Percentiles rank a stretch among this genome's conserved stretches.
phyloP scores from a whole-genome alignment of 768 basidiomycete genomes.

The Trametes cingulata region DNA sequence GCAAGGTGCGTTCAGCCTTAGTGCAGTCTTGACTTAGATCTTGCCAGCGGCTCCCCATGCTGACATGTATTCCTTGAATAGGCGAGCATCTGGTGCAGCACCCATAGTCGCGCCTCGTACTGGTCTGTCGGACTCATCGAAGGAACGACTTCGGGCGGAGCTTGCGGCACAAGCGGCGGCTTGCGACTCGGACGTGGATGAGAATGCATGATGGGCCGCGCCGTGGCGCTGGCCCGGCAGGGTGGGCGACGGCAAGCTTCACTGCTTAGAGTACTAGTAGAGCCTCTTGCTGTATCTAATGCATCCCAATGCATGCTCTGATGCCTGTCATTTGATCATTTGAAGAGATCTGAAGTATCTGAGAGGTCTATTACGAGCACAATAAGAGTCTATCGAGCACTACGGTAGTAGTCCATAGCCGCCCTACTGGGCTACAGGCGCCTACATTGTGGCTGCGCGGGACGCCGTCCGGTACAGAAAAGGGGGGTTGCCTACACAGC shows the following conservation, averaged over 20 bases:
- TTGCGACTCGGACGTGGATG: neutral
- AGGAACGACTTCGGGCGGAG: neutral
- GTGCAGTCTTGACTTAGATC: no score
- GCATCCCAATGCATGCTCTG: no score
- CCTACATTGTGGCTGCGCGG: neutral
- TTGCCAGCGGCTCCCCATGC: no score
- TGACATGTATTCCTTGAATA: neutral
- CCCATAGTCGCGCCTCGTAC: neutral
- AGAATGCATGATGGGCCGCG: neutral
- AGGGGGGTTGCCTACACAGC: neutral
- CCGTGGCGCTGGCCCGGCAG: neutral
- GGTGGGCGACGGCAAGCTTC: no score
- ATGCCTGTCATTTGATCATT: no score
- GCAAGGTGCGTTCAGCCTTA: neutral
- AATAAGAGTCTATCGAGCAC: neutral
- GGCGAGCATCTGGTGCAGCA: neutral
- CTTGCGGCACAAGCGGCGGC: neutral
- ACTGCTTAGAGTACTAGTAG: no score
- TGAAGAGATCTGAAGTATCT: no score
- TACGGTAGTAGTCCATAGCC: neutral
- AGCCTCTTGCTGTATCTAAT: no score
- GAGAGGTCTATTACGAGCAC: no score
- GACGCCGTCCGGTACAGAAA: neutral
- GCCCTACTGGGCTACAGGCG: neutral
- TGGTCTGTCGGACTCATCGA: neutral